Evolutionary conservation across 108 stramenopile genomes (phyloP), one percentile per base, ranked within the genome.

Genomic region (Pelagomonas calceolata): DNA sequence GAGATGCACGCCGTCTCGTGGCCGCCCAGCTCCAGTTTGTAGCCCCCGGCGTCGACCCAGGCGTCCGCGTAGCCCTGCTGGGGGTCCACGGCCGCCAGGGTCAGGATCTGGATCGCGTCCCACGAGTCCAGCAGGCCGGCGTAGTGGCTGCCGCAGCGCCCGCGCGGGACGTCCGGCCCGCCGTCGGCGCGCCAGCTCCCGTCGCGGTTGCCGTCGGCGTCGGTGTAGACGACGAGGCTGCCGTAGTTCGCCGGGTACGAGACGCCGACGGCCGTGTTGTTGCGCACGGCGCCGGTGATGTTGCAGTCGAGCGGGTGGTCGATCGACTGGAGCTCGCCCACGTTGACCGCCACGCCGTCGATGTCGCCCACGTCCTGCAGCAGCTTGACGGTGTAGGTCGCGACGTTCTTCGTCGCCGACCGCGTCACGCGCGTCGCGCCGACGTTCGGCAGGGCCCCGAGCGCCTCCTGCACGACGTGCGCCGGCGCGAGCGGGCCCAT

Each of bases 381-480:
- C 7, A 60, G 51, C 7, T 12, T 16, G 7, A 60, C 26, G 21
- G 3, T 60, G 51, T 60, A 60, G 21, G 26, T 60, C 26, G 51
- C 14, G 21, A 26, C 51, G 21, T 17, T 9, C 21, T 26, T 17
- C 21, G 26, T 16, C 21, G 26, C 51, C 51, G 78, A 69, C 32
- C 80, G 68, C n/a, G 84, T 43, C 29, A 85, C 76, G n/a, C 30
- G 17, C 31, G 87, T 71, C n/a, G 78, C 76, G 32, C 85, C 86
- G 18, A 88, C 32, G 7, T 83, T 82, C 31, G 30, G 30, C 33
- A 88, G 77, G 30, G 70, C 67, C 72, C 88, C 87, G 44, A 89
- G 70, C n/a, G 82, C 79, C 30, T 66, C 72, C 66, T 82, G 73
- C 33, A 88, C 33, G 26, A 51, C 45, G 30, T 65, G 63, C 32